Base-by-base conservation (phyloP, 257 asterid species). In the Salvia rosmarinus region DNA sequence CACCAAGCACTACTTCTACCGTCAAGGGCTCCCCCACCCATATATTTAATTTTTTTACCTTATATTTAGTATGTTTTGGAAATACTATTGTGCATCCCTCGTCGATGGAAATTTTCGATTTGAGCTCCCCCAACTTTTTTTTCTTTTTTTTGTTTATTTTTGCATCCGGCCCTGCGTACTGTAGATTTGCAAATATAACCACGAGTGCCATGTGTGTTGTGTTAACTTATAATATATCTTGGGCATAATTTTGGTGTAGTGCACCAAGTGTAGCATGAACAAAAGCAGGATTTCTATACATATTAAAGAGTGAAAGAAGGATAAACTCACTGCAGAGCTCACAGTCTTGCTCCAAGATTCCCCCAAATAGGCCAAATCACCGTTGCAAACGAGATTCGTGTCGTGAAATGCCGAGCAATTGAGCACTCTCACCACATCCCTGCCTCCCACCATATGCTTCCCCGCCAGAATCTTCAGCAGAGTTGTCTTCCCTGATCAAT, bases 371-470 rank as follows among this genome's bases (percentile, higher is more conserved):
- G 95, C 90, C 82, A 94, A 82, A 66, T 91, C 96, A 14, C 98
- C 98, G 56, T 79, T 78, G 82, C 98, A 94, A 50, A 94, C 97
- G 44, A 94, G 94, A 54, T 68, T 79, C 0, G 98, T 94, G 59
- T 94, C 98, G 61, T 94, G 98, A 77, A 94, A 94, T 54, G 98
- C 98, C 42, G 98, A 94, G 16, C 62, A 82, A 74, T 87, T 82
- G 32, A 94, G 87, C 77, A 94, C 98, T 74, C 85, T 80, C 70
- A 93, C 98, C 50, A 85, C 97, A 72, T 93, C 98, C 83, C 75
- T 82, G 61, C 96, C 97, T 16, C 98, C 98, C 32, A 94, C 98
- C 98, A 94, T 85, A 67, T 94, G 98, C 84, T 94, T 91, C 83
- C 98, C 98, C 12, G 98, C 98, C 78, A 94, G 84, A 47, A 94